phyloP scores from a whole-genome alignment of 208 protist genomes.

The Leptomonas pyrrhocoris region DNA sequence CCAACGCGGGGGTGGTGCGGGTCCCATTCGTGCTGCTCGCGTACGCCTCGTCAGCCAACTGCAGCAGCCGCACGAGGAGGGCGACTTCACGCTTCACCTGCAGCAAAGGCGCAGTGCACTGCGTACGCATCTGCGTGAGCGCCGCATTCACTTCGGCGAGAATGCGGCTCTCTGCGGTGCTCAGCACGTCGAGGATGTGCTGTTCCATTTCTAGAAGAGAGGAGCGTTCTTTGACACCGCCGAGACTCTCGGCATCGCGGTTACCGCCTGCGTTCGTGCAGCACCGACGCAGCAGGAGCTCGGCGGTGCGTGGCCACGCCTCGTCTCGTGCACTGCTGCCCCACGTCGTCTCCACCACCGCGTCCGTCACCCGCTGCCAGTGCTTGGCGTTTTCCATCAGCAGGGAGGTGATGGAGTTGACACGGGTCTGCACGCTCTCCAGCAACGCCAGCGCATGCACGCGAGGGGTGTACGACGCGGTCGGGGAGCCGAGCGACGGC shows the following conservation, averaged over 20 bases:
- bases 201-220: conserved; percentile 27
- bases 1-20: conserved; percentile 17
- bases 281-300: conserved; percentile 19
- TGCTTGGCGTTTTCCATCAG: conserved; percentile 56
- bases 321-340: conserved; percentile 5
- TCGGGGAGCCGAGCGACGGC: neutral
- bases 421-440: conserved; percentile 36
- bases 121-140: conserved; percentile 10
- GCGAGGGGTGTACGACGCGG: conserved; percentile 10
- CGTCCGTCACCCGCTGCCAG: conserved; percentile 50
- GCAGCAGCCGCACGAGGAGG: conserved; percentile 38
- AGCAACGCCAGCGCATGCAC: conserved; percentile 31
- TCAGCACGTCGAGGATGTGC: conserved; percentile 17
- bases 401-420: conserved; percentile 43
- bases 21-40: neutral
- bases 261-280: neutral
- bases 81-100: conserved; percentile 7
- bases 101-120: conserved; percentile 4
- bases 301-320: conserved; percentile 18
- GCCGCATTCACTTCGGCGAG: conserved; percentile 13
- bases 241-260: neutral
- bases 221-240: neutral
- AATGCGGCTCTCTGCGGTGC: conserved; percentile 6
- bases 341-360: conserved; percentile 11
- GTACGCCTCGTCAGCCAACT: conserved; percentile 26